phyloP scores from a whole-genome alignment of 2,329 filamentous ascomycete genomes.

The Diaporthe citrichinensis region DNA sequence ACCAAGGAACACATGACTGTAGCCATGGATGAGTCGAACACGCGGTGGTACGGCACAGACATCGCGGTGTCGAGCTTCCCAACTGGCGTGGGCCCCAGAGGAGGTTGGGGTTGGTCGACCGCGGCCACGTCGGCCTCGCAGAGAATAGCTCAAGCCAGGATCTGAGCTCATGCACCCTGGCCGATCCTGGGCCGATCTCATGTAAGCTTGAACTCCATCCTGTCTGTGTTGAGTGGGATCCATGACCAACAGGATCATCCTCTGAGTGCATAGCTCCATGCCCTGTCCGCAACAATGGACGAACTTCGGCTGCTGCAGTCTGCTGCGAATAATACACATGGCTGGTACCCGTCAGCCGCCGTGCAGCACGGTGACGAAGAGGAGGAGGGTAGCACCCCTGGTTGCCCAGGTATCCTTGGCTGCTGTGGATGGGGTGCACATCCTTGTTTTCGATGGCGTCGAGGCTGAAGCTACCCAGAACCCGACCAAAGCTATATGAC shows the following conservation, averaged over 20 bases:
- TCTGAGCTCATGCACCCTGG: slow-evolving; percentile 17
- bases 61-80: slow-evolving; percentile 23
- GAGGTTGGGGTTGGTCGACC: slow-evolving; percentile 26
- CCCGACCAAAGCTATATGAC: slow-evolving; percentile 31
- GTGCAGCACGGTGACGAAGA: slow-evolving; percentile 33
- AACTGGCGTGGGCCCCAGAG: slow-evolving; percentile 11
- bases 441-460: slow-evolving; percentile 33
- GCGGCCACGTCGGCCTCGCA: slow-evolving; percentile 33
- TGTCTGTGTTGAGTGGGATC: slow-evolving; percentile 17
- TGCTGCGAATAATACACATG: slow-evolving; percentile 33
- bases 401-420: slow-evolving; percentile 28
- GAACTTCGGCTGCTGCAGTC: neutral
- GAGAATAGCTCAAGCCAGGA: slow-evolving; percentile 33
- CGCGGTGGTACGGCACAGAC: slow-evolving; percentile 36
- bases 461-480: slow-evolving; percentile 37
- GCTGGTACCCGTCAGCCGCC: slow-evolving; percentile 32
- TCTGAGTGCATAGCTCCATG: slow-evolving; percentile 5
- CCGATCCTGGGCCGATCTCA: slow-evolving; percentile 25
- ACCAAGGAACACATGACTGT: slow-evolving; percentile 28
- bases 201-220: slow-evolving; percentile 36
- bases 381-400: slow-evolving; percentile 30
- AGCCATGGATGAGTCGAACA: slow-evolving; percentile 3
- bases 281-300: neutral
- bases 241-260: slow-evolving; percentile 31
- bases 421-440: slow-evolving; percentile 9